These are phyloP conservation scores for Jacaranda mimosifolia DNA, from an alignment of 257 asterid species.

Conservation along the genomic window DNA sequence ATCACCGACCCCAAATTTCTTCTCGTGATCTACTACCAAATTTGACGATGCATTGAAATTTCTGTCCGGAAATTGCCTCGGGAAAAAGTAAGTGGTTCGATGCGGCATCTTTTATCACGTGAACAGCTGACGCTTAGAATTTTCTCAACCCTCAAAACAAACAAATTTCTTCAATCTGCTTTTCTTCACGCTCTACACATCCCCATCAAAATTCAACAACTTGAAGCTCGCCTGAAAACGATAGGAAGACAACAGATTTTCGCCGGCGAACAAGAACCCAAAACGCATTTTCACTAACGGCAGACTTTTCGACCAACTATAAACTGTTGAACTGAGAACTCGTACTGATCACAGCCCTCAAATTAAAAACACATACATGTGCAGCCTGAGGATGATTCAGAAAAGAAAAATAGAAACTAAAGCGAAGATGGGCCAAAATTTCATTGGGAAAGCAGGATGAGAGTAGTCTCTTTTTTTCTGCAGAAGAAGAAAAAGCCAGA, in stretches of 20 bases:
- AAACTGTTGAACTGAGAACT: constrained; percentile 1
- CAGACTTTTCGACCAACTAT: not conserved
- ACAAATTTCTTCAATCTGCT: not conserved
- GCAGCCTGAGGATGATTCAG: not conserved
- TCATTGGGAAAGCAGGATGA: not conserved
- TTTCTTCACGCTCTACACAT: constrained; percentile 24
- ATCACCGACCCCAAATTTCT: constrained; percentile 47
- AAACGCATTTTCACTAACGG: constrained; percentile 17
- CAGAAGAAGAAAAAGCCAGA: not conserved
- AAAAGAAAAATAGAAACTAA: not conserved
- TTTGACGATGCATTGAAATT: constrained; percentile 52
- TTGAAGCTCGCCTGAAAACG: constrained; percentile 29
- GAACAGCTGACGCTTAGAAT: constrained; percentile 24
- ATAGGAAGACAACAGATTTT: not conserved
- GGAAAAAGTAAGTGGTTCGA: constrained; percentile 86
- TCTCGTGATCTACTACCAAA: constrained; percentile 78
- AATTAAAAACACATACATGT: not conserved
- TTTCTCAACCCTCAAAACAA: not conserved
- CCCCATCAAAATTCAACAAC: constrained; percentile 25
- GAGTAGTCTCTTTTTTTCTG: not conserved
- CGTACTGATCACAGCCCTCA: constrained; percentile 9
- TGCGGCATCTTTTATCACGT: constrained; percentile 90
- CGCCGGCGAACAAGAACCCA: constrained; percentile 33
- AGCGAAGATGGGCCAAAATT: not conserved
- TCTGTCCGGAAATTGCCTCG: constrained; percentile 86